These are phyloP conservation scores for Peniophora sp. DNA, from an alignment of 1,284 basidiomycete species.

Conservation along the genomic window DNA sequence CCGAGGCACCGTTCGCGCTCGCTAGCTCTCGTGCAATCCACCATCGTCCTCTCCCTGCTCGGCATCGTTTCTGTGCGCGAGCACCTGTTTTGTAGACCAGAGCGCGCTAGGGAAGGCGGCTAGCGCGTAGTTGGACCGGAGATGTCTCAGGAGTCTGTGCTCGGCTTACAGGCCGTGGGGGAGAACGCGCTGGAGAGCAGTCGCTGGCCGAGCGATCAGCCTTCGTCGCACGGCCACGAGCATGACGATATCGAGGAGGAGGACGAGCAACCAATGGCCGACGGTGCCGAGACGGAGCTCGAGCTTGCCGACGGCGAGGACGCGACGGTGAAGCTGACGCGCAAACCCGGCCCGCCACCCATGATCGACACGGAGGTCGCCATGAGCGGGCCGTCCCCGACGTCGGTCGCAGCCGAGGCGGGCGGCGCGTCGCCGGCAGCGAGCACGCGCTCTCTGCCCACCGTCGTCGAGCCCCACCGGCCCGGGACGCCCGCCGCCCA, in stretches of 20 bases:
- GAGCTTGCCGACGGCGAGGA: constrained; percentile 18
- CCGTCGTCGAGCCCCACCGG: constrained; percentile 31
- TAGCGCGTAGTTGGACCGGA: too few species aligned
- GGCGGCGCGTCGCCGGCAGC: constrained; percentile 29
- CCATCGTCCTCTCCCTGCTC: too few species aligned
- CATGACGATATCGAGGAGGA: constrained; percentile 26
- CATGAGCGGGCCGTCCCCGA: constrained; percentile 22
- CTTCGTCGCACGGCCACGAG: constrained; percentile 19
- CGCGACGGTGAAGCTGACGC: constrained; percentile 26
- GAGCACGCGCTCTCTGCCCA: constrained; percentile 53
- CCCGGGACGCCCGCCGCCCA: constrained; percentile 15
- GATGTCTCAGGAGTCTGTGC: too few species aligned
- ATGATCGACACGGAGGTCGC: constrained; percentile 14
- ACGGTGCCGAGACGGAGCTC: constrained; percentile 8
- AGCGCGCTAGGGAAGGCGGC: too few species aligned
- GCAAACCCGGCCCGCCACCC: constrained; percentile 21
- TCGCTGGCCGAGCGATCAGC: too few species aligned
- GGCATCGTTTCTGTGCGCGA: too few species aligned
- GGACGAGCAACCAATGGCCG: constrained; percentile 12
- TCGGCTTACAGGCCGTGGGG: too few species aligned
- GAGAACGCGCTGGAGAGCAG: too few species aligned
- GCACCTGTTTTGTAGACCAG: too few species aligned
- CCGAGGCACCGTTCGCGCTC: too few species aligned
- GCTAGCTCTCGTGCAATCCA: too few species aligned
- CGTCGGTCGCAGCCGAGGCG: constrained; percentile 14